Conservation (phyloP, 345 rosid species). For the Carallia pectinifolia region DNA sequence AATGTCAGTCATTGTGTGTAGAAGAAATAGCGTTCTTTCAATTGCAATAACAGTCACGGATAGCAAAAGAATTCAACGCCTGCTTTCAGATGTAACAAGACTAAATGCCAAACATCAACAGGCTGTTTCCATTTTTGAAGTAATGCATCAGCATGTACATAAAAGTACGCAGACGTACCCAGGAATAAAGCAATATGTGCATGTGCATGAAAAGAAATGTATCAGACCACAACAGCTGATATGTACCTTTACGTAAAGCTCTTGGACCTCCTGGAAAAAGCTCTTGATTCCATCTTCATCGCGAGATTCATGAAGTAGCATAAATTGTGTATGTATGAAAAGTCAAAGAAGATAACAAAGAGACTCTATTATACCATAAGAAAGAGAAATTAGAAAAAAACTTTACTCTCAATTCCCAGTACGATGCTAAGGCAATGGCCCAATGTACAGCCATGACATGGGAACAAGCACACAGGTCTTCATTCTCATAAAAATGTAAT, state of each 20-base stretch:
- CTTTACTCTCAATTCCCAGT: too few species aligned
- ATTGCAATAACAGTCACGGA: neutral
- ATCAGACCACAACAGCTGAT: too few species aligned
- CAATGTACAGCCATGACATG: too few species aligned
- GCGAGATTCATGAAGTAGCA: constrained; percentile 96
- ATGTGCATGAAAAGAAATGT: neutral
- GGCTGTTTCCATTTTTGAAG: too few species aligned
- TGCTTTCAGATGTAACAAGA: too few species aligned
- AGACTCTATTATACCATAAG: neutral
- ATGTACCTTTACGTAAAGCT: constrained; percentile 64
- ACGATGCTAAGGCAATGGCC: too few species aligned
- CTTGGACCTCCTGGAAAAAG: constrained; percentile 86
- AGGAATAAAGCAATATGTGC: neutral
- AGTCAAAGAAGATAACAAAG: constrained; percentile 45
- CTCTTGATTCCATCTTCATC: constrained; percentile 97
- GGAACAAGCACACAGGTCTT: too few species aligned
- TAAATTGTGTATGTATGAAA: constrained; percentile 69
- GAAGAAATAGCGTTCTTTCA: neutral
- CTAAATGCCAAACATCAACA: neutral
- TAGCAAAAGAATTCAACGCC: neutral
- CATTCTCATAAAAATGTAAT: too few species aligned
- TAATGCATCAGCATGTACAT: too few species aligned
- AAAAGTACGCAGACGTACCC: too few species aligned
- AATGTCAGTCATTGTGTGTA: neutral
- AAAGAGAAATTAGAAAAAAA: neutral